Percentiles rank a stretch among this genome's conserved stretches.
These are phyloP conservation scores for Aphanomyces stellatus DNA, from an alignment of 352 stramenopile species.

Conservation along the genomic window DNA sequence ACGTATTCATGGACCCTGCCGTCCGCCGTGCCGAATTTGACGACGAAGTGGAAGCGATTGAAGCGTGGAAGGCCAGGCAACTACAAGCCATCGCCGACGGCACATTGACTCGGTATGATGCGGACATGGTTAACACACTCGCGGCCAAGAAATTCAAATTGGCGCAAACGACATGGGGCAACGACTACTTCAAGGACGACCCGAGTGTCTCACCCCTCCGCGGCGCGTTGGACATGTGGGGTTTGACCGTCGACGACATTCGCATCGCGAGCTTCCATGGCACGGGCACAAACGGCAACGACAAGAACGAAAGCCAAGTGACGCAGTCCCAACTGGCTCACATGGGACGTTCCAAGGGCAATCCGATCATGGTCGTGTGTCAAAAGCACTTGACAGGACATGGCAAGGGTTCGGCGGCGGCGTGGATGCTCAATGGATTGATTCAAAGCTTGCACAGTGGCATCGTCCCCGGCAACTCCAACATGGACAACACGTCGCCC, in stretches of 20 bases:
- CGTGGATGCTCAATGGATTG: conserved; percentile 79
- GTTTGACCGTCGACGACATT: conserved; percentile 67
- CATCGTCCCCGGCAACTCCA: conserved; percentile 69
- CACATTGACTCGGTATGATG: not conserved
- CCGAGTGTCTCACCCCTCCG: conserved; percentile 62
- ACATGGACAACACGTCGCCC: conserved; percentile 71
- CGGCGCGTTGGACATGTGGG: conserved; percentile 62
- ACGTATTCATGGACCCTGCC: conserved; percentile 45
- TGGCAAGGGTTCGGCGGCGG: conserved; percentile 68
- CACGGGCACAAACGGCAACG: conserved; percentile 77
- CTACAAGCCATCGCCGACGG: not conserved
- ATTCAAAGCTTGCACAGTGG: conserved; percentile 71
- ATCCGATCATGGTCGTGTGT: conserved; percentile 64
- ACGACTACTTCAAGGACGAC: conserved; percentile 46
- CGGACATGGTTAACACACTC: not conserved
- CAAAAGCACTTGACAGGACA: conserved; percentile 82
- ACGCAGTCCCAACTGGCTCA: conserved; percentile 78
- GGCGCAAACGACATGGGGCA: conserved; percentile 52
- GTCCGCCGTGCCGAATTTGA: conserved; percentile 69
- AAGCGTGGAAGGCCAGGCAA: conserved; percentile 56
- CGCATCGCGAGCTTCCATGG: conserved; percentile 72
- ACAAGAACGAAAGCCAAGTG: conserved; percentile 84
- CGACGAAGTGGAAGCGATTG: conserved; percentile 53
- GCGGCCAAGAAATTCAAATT: conserved; percentile 36
- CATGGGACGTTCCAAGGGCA: conserved; percentile 58